Evolutionary conservation across 2,329 filamentous ascomycete genomes (phyloP), one percentile per base, ranked within the genome.

Genomic region (Colletotrichum graminicola): DNA sequence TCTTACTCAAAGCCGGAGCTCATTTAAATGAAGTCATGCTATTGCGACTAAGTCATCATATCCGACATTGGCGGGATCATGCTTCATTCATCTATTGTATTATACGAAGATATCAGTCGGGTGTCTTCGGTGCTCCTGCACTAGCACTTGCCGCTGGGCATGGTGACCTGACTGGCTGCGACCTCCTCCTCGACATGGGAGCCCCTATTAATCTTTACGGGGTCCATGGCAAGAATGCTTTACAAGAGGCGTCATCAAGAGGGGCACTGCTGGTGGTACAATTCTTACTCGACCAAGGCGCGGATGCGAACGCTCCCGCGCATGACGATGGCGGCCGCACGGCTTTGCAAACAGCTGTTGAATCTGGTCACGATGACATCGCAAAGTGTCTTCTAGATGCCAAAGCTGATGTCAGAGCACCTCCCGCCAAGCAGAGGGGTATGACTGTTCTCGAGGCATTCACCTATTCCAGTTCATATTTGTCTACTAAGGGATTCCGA

Each of bases 51-150:
- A 10, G 16, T 32, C 36, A 6, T 29, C 2, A 3, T 34, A 10
- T 47, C 5, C 18, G 1, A 2, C 0, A 5, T 29, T 21, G 36
- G 55, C 1, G 0, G 1, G 1, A 2, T 7, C 6, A 2, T 0
- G 14, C 10, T 0, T 26, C 11, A 21, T 1, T 16, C 1, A 11
- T 26, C 23, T 14, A 2, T 12, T 36, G 11, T 5, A 29, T 55
- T 8, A 2, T 55, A 1, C 34, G 10, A 34, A 55, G 3, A 36
- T 12, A 21, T 26, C 21, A 16, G 5, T 36, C 21, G n/a, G 14
- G 18, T 29, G 29, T 29, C 4, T 18, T 62, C 5, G 59, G 59
- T 11, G 21, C 59, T 34, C 12, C 43, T 7, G 43, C 12, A 1
- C 41, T 62, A 2, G 12, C 1, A 2, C 1, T 6, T 5, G 59